Evolutionary conservation across 495 filamentous ascomycete genomes (phyloP).

Genomic region (Penicillium chermesinum): DNA sequence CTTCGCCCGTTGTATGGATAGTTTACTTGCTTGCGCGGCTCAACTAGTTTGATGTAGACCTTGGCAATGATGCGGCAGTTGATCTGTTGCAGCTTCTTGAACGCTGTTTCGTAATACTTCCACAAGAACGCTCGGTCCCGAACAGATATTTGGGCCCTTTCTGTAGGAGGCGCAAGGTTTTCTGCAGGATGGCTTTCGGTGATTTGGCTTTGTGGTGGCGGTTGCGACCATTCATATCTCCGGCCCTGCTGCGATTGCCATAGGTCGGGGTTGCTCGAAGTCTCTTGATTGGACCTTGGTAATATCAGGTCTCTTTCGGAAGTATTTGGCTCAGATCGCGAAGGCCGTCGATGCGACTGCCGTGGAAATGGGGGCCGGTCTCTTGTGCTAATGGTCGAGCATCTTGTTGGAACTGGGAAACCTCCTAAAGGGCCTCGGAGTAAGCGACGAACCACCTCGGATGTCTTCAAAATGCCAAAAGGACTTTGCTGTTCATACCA

Average conservation of each 20-base stretch:
- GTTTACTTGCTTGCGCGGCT: constrained; percentile 77
- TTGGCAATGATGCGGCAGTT: constrained; percentile 65
- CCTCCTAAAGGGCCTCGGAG: too few species aligned
- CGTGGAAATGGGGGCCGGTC: too few species aligned
- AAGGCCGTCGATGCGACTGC: too few species aligned
- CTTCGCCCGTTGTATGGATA: constrained; percentile 69
- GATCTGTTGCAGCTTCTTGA: constrained; percentile 66
- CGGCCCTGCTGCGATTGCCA: constrained; percentile 8
- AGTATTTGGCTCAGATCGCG: background rate
- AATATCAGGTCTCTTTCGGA: background rate
- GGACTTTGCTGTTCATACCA: constrained; percentile 15
- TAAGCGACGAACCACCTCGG: too few species aligned
- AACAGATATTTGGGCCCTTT: constrained; percentile 43
- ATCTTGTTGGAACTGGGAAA: background rate
- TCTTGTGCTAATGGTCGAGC: background rate
- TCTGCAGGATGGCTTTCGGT: constrained; percentile 22
- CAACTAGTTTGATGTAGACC: constrained; percentile 72
- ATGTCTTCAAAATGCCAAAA: background rate
- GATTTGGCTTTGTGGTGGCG: background rate
- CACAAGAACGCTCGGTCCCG: constrained; percentile 49
- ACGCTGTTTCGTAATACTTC: constrained; percentile 56
- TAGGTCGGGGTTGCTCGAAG: constrained; percentile 5
- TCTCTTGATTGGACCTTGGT: background rate
- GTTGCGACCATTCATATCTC: constrained; percentile 3
- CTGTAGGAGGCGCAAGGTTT: constrained; percentile 26